These are phyloP conservation scores for Russula earlei DNA, from an alignment of 768 basidiomycete genomes.

Conservation along the genomic window DNA sequence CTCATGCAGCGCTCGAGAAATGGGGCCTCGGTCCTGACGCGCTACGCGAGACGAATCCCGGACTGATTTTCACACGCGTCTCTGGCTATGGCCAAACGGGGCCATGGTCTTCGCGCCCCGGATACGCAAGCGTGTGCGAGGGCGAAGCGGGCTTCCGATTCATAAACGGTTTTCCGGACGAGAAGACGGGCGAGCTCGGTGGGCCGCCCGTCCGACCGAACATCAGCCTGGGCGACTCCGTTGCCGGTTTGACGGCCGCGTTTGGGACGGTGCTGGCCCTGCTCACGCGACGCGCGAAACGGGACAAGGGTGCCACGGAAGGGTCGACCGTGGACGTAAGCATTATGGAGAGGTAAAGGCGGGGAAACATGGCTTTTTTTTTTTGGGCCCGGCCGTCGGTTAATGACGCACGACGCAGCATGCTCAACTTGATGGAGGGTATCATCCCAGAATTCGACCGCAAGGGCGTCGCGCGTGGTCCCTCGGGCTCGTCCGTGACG, in stretches of 20 bases:
- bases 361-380: neutral
- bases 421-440: slow-evolving; percentile 72
- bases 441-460: slow-evolving; percentile 69
- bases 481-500: slow-evolving; percentile 66
- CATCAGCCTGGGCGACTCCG: slow-evolving; percentile 62
- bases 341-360: slow-evolving; percentile 55
- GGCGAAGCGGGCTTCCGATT: slow-evolving; percentile 67
- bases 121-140: slow-evolving; percentile 69
- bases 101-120: slow-evolving; percentile 60
- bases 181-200: slow-evolving; percentile 39
- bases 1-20: slow-evolving; percentile 49
- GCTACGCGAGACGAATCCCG: slow-evolving; percentile 67
- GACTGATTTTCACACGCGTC: slow-evolving; percentile 83
- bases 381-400: neutral
- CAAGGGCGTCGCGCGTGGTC: slow-evolving; percentile 61
- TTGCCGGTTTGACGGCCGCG: slow-evolving; percentile 63
- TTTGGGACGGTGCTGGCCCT: slow-evolving; percentile 65
- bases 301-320: slow-evolving; percentile 23
- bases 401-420: slow-evolving; percentile 30
- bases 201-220: slow-evolving; percentile 64
- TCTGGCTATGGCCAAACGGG: slow-evolving; percentile 71
- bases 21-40: slow-evolving; percentile 53
- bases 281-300: slow-evolving; percentile 35
- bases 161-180: slow-evolving; percentile 58
- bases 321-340: slow-evolving; percentile 65